A percentile compares a stretch with the other conserved stretches of the same genome.
These are phyloP conservation scores for Tulasnella sp. DNA, from an alignment of 768 basidiomycete species.

Conservation along the genomic window DNA sequence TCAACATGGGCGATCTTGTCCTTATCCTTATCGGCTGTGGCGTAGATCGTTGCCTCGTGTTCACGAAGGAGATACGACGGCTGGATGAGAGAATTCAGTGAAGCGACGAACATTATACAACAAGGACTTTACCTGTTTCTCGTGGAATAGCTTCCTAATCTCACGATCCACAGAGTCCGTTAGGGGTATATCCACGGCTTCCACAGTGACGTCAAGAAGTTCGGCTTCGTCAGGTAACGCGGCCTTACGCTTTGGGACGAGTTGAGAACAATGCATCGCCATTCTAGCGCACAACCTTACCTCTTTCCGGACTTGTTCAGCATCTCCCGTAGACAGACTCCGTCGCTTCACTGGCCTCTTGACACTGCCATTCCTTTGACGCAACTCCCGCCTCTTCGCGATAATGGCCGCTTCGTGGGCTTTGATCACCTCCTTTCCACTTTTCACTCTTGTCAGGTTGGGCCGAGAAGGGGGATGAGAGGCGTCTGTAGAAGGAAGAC, in stretches of 20 bases:
- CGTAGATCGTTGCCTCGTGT: constrained; percentile 64
- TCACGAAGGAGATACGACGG: constrained; percentile 77
- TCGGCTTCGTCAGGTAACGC: neutral
- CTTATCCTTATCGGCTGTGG: constrained; percentile 48
- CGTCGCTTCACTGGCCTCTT: constrained; percentile 30
- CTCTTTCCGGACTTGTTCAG: constrained; percentile 30
- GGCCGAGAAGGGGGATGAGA: neutral
- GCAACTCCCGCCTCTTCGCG: constrained; percentile 20
- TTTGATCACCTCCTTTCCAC: constrained; percentile 19
- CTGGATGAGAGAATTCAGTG: constrained; percentile 18
- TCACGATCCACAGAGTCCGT: constrained; percentile 43
- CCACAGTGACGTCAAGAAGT: constrained; percentile 4
- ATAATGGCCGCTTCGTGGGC: constrained; percentile 21
- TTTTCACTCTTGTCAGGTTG: constrained; percentile 8
- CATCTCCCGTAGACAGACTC: constrained; percentile 72
- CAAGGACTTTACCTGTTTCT: constrained; percentile 28
- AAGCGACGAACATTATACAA: neutral
- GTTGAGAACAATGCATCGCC: neutral
- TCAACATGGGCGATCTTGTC: constrained; percentile 60
- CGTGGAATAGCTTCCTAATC: constrained; percentile 34
- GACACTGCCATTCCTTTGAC: constrained; percentile 13
- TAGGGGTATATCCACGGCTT: constrained; percentile 14
- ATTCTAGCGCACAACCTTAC: constrained; percentile 5
- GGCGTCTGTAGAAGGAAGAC: neutral
- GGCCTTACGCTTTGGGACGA: no score